phyloP scores from a whole-genome alignment of 257 asterid genomes.

The Misopates orontium region DNA sequence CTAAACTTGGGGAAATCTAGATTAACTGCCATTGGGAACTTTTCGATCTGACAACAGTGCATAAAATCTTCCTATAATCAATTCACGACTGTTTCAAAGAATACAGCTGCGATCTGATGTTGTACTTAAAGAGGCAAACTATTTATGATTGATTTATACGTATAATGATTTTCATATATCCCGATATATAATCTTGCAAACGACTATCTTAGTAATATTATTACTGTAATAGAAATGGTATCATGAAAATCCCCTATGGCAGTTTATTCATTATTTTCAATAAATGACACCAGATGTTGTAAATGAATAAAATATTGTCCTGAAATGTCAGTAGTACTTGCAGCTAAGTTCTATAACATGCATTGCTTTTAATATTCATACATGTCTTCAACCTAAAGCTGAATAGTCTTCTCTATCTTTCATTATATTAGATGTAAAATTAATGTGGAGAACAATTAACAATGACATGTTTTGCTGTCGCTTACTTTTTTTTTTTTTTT shows the following conservation, averaged over 20 bases:
- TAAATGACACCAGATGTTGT: not conserved
- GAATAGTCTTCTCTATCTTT: not conserved
- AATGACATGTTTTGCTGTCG: not conserved
- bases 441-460: not conserved
- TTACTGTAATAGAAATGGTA: not conserved
- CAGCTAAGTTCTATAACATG: not conserved
- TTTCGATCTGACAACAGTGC: not conserved
- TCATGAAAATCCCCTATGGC: not conserved
- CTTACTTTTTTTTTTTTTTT: not conserved
- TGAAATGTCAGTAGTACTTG: not conserved
- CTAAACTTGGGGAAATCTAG: not conserved
- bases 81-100: no score
- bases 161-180: not conserved
- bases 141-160: no score
- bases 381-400: not conserved
- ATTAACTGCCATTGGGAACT: not conserved
- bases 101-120: no score
- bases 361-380: not conserved
- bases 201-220: no score
- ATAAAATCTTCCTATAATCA: no score
- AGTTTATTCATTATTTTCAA: not conserved
- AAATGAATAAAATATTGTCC: not conserved
- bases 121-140: no score
- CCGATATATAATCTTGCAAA: no score
- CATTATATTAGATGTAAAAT: no score